A percentile compares a stretch with the other conserved stretches of the same genome.
Evolutionary conservation across 2,329 filamentous ascomycete species (phyloP).

Genomic region (Aureobasidium namibiae): DNA sequence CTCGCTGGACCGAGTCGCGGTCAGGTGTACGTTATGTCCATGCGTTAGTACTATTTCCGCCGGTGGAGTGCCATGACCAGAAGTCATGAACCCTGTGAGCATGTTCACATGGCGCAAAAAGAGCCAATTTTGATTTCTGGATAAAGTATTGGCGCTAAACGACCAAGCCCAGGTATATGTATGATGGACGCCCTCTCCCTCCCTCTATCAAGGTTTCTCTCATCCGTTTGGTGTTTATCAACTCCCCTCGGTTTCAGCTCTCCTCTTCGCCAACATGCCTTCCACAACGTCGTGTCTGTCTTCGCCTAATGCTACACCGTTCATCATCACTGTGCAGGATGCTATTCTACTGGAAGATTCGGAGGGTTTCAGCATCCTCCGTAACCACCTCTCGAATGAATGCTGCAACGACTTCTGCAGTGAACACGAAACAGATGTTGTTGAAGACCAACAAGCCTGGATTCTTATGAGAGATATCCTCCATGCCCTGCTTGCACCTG

Average conservation of each 20-base stretch:
- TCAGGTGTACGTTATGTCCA: slow-evolving; percentile 10
- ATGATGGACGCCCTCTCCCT: not conserved
- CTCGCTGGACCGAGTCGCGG: slow-evolving; percentile 4
- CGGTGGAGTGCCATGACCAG: slow-evolving; percentile 6
- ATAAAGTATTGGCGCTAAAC: slow-evolving; percentile 7
- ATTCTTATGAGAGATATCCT: slow-evolving; percentile 51
- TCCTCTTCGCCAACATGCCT: not conserved
- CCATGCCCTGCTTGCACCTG: slow-evolving; percentile 50
- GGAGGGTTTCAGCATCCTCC: slow-evolving; percentile 36
- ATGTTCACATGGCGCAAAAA: slow-evolving; percentile 8
- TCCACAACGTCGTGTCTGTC: slow-evolving; percentile 11
- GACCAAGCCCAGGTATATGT: slow-evolving; percentile 8
- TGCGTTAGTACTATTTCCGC: slow-evolving; percentile 1
- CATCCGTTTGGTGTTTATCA: not conserved
- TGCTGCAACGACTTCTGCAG: slow-evolving; percentile 36
- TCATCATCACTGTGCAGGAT: slow-evolving; percentile 35
- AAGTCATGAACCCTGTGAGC: slow-evolving; percentile 5
- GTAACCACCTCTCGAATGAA: slow-evolving; percentile 33
- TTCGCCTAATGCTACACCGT: slow-evolving; percentile 29
- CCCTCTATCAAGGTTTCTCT: slow-evolving; percentile 6
- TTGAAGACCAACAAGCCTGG: slow-evolving; percentile 31
- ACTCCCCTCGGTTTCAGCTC: not conserved
- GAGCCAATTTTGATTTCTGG: slow-evolving; percentile 8
- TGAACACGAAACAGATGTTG: slow-evolving; percentile 28
- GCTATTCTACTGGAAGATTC: slow-evolving; percentile 31